Conservation (phyloP, 805 yeast genomes). For the Starmera amethionina region DNA sequence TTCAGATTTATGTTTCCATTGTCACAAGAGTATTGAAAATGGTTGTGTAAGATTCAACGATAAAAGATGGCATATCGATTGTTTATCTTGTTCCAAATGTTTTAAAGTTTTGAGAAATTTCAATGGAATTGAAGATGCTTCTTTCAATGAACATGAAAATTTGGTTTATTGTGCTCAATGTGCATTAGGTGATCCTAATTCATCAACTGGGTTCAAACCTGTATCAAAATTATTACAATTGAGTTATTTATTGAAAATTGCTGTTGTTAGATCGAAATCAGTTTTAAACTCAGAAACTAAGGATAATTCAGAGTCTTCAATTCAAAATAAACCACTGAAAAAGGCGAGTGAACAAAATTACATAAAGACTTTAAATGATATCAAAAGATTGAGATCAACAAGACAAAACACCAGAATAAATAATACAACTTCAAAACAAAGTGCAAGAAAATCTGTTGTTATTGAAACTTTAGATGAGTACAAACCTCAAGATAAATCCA, state of each 20-base stretch:
- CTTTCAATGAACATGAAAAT: conserved; percentile 25
- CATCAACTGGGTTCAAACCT: conserved; percentile 43
- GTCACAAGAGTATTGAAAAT: conserved; percentile 75
- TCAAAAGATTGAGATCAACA: conserved; percentile 63
- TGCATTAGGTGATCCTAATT: conserved; percentile 38
- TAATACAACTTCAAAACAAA: conserved; percentile 39
- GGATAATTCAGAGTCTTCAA: conserved; percentile 2
- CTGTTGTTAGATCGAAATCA: conserved; percentile 61
- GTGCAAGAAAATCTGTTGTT: conserved; percentile 59
- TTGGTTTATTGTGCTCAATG: conserved; percentile 55
- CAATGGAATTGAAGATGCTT: conserved; percentile 35
- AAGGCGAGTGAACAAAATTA: conserved; percentile 39
- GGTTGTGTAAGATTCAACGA: conserved; percentile 56
- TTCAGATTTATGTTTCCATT: conserved; percentile 66
- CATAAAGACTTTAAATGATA: conserved; percentile 62
- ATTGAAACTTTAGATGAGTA: conserved; percentile 27
- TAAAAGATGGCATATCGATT: conserved; percentile 73
- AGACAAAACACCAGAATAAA: conserved; percentile 55
- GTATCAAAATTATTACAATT: conserved; percentile 68
- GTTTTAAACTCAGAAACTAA: conserved; percentile 37
- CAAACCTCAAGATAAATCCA: conserved; percentile 1
- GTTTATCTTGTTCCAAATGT: conserved; percentile 64
- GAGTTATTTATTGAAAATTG: conserved; percentile 70
- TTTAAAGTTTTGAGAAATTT: conserved; percentile 25
- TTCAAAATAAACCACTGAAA: conserved; percentile 7